These are phyloP conservation scores for Monocercomonoides exilis DNA, from an alignment of 78 protist genomes.

Conservation along the genomic window DNA sequence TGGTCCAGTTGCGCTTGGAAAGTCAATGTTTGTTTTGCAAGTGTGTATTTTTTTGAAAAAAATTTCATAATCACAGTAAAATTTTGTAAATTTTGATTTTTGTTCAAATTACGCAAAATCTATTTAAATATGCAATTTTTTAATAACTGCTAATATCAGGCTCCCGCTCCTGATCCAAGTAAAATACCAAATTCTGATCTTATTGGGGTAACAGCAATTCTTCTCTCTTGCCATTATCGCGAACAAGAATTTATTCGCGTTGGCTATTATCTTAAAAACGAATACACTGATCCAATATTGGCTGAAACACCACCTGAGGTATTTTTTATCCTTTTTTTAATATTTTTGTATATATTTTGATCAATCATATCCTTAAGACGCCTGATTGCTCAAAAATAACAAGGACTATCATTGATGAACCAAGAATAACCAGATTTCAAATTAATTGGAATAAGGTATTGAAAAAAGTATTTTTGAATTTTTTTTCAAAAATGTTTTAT, in stretches of 20 bases:
- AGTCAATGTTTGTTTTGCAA: slow-evolving; percentile 29
- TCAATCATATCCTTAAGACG: no score
- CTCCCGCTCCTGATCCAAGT: slow-evolving; percentile 31
- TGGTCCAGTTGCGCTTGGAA: slow-evolving; percentile 56
- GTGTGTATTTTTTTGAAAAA: no score
- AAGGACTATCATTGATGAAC: background rate
- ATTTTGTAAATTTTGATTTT: no score
- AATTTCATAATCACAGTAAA: no score
- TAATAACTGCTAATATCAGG: no score
- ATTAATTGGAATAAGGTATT: background rate
- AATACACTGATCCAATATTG: slow-evolving; percentile 9
- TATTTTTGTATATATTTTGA: no score
- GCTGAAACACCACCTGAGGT: slow-evolving; percentile 8
- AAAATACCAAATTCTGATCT: slow-evolving; percentile 43
- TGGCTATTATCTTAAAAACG: slow-evolving; percentile 35
- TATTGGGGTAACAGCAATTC: slow-evolving; percentile 51
- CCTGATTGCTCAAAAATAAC: background rate
- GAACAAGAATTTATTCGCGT: slow-evolving; percentile 60
- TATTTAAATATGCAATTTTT: no score
- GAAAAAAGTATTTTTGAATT: no score
- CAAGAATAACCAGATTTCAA: background rate
- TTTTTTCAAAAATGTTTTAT: no score
- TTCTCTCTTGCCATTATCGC: slow-evolving; percentile 46
- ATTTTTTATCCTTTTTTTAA: no score
- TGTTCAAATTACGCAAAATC: no score